Evolutionary conservation across 768 basidiomycete genomes (phyloP), one percentile per base, ranked within the genome.

Genomic region (Suillus weaverae): DNA sequence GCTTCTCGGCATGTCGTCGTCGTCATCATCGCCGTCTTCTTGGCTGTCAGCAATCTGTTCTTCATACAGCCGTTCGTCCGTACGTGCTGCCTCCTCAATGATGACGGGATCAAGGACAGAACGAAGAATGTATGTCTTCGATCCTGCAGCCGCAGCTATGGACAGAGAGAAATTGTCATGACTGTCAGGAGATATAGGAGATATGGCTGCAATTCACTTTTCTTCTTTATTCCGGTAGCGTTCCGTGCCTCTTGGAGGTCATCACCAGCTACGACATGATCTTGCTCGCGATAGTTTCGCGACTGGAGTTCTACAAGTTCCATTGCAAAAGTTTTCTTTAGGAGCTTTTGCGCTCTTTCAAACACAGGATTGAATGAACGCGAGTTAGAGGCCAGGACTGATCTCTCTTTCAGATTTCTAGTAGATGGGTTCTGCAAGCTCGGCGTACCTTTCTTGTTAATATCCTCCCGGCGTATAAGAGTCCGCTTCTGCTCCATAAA

Each of bases 91-190:
- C 36, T 81, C 78, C 62, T 86, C 84, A 60, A 95, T 86, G 61
- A 97, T 78, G 14, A 73, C 67, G 0, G 85, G 75, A 62, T 92
- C 79, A 18, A 97, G 83, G 1, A 74, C 79, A 1, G 94, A 95
- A 54, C 95, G 89, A 20, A 97, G 80, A 51, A 96, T 91, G 73
- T 91, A 99, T 7, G 87, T 86, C 71, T 92, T 94, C 1, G 91
- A 87, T 1, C 90, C 86, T 3, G 82, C 71, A 6, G 85, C 78
- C 11, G 84, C 74, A 22, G 84, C 89, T 87, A 67, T 53, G 62
- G 48, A 39, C 38, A 56, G 53, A 39, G 26, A 13, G 22, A 20
- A 22, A 33, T 35, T 10, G 33, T 16, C 35, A 61, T 41, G 70
- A 11, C 18, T 26, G 9, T 59, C 10, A n/a, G 32, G 64, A 50